Evolutionary conservation across 495 filamentous ascomycete species (phyloP), one percentile per base, ranked within the genome.

Genomic region (Sordaria brevicollis): DNA sequence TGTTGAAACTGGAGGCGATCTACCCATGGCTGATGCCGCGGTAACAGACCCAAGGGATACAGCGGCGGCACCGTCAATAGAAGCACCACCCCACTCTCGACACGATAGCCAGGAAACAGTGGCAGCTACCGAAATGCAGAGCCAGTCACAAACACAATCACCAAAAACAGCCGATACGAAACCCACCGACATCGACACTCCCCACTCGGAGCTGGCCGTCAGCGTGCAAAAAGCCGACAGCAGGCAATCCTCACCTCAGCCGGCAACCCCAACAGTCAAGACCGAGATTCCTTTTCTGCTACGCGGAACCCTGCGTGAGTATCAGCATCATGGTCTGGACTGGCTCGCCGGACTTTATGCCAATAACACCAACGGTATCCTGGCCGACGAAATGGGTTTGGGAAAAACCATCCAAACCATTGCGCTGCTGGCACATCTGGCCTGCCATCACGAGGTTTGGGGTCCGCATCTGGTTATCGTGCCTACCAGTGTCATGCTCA

Each of bases 381-480:
- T 99, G n/a, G 96, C 96, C 5, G 96, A 99, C 76, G 96, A 99
- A 75, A 99, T 99, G 96, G 96, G 96, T 74, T 88, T 99, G 31
- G 96, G 96, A 2, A 99, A 99, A 79, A 99, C 96, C 0, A 98
- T 99, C 39, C 96, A 99, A 79, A 98, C 96, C 2, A 99, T 99
- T 74, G 90, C 96, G 15, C 83, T 99, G 10, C 84, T 99, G 66
- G 96, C 95, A 17, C 94, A 98, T 78, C 86, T 99, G 38, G 96
- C 96, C 29, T 93, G 93, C 67, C 84, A 96, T 69, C 91, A 96
- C 77, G 88, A 92, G 75, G 88, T 94, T 33, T 99, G 96, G 96
- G 96, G 96, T 0, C 93, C 96, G 0, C 96, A 99, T 83, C 82
- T 99, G 25, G 91, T 99, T 39, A 91, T 99, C 71, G 96, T 99